Conservation (phyloP, 2,329 filamentous ascomycete genomes). For the Trichoderma koningii region DNA sequence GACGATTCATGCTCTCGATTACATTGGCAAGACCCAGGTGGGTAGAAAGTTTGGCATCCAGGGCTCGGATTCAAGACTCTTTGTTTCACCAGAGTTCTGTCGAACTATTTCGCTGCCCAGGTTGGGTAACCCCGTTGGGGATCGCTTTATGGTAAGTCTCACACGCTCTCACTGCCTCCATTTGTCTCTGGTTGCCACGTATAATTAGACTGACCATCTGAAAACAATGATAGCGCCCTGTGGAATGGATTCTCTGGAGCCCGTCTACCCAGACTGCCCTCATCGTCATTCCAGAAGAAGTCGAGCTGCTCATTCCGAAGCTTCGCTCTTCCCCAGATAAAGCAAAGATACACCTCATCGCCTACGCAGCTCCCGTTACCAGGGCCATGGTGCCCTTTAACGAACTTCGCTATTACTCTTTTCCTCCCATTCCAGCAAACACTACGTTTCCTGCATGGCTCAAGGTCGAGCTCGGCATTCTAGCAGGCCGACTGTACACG, state of each 20-base stretch:
- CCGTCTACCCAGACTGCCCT: slow-evolving; percentile 50
- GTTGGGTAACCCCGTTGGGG: neutral
- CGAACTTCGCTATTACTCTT: slow-evolving; percentile 52
- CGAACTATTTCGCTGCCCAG: slow-evolving; percentile 21
- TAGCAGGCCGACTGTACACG: slow-evolving; percentile 63
- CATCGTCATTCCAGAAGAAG: slow-evolving; percentile 65
- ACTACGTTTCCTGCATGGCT: slow-evolving; percentile 56
- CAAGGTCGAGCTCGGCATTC: slow-evolving; percentile 59
- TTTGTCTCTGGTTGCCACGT: too few relatives aligned
- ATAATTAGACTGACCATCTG: too few relatives aligned
- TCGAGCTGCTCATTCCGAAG: slow-evolving; percentile 53
- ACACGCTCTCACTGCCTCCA: too few relatives aligned
- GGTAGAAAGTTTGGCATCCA: slow-evolving; percentile 39
- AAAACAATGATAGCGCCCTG: slow-evolving; percentile 42
- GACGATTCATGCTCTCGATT: slow-evolving; percentile 42
- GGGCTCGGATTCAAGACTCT: slow-evolving; percentile 34
- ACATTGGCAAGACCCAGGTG: slow-evolving; percentile 42
- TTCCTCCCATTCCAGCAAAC: slow-evolving; percentile 48
- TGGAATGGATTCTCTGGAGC: slow-evolving; percentile 65
- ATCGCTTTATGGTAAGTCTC: slow-evolving; percentile 27
- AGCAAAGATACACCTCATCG: slow-evolving; percentile 48
- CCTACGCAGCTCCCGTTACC: slow-evolving; percentile 63
- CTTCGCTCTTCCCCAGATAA: slow-evolving; percentile 36
- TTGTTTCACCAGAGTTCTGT: slow-evolving; percentile 39
- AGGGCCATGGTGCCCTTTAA: slow-evolving; percentile 63